Conservation (phyloP, 306 rosid species). For the Fragaria ananassa region DNA sequence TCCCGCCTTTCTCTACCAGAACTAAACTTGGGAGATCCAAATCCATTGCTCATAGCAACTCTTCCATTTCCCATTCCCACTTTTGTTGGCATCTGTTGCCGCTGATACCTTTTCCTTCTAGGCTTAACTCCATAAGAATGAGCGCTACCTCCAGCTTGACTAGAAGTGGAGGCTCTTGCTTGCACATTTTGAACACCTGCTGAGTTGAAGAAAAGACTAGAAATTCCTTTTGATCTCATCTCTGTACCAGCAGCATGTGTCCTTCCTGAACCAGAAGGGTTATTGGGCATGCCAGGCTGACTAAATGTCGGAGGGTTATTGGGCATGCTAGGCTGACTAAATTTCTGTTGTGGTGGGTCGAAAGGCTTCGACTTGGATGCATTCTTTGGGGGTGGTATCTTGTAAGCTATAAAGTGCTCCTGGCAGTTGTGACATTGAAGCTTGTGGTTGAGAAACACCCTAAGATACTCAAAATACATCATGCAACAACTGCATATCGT, state of each 20-base stretch:
- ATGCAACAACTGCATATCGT: slow-evolving; percentile 54
- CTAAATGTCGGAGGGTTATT: slow-evolving; percentile 10
- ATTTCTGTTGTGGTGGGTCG: slow-evolving; percentile 30
- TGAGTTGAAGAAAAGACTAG: slow-evolving; percentile 22
- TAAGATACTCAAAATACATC: slow-evolving; percentile 53
- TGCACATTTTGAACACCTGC: slow-evolving; percentile 24
- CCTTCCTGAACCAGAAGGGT: slow-evolving; percentile 31
- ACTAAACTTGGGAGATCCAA: slow-evolving; percentile 38
- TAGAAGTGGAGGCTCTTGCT: slow-evolving; percentile 33
- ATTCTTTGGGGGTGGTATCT: slow-evolving; percentile 37
- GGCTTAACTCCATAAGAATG: slow-evolving; percentile 36
- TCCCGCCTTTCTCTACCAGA: slow-evolving; percentile 37
- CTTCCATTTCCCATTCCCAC: slow-evolving; percentile 32
- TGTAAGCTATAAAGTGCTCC: slow-evolving; percentile 49
- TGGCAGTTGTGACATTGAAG: slow-evolving; percentile 51
- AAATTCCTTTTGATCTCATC: not conserved
- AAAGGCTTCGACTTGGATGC: slow-evolving; percentile 30
- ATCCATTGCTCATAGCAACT: slow-evolving; percentile 24
- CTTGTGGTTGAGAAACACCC: slow-evolving; percentile 27
- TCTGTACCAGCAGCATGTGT: not conserved
- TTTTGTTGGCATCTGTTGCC: slow-evolving; percentile 25
- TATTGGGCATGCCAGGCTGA: slow-evolving; percentile 32
- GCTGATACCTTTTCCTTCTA: slow-evolving; percentile 34
- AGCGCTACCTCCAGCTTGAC: slow-evolving; percentile 35
- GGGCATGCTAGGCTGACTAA: slow-evolving; percentile 32